A percentile compares a stretch with the other conserved stretches of the same genome.
phyloP scores from a whole-genome alignment of 805 yeast species.

The Sungouiella thailandica region DNA sequence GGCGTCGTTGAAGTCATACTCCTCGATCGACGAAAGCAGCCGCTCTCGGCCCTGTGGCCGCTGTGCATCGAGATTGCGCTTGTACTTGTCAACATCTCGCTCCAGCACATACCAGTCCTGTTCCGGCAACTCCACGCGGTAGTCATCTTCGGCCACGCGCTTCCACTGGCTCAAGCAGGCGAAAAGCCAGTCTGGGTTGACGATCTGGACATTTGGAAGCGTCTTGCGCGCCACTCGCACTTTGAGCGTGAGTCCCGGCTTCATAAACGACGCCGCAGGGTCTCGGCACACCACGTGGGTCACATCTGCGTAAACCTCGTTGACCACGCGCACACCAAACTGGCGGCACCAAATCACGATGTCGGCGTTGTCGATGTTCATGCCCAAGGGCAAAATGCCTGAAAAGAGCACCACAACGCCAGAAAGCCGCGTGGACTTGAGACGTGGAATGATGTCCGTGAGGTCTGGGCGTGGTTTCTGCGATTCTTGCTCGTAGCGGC shows the following conservation, averaged over 20 bases:
- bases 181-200: conserved; percentile 89
- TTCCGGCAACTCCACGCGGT: conserved; percentile 44
- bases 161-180: conserved; percentile 79
- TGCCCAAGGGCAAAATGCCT: conserved; percentile 86
- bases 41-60: conserved; percentile 24
- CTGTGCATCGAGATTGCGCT: conserved; percentile 23
- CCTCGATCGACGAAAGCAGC: conserved; percentile 28
- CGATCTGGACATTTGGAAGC: conserved; percentile 65
- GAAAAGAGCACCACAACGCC: conserved; percentile 74
- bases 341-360: conserved; percentile 89
- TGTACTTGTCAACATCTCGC: conserved; percentile 42
- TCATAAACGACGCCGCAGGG: conserved; percentile 39
- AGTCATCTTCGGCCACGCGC: conserved; percentile 58
- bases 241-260: conserved; percentile 58
- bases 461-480: conserved; percentile 49
- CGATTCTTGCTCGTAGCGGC: conserved; percentile 5
- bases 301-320: conserved; percentile 61
- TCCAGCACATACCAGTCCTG: conserved; percentile 40
- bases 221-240: conserved; percentile 71
- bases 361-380: conserved; percentile 67
- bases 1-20: conserved; percentile 37
- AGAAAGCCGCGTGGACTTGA: conserved; percentile 64
- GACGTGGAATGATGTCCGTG: conserved; percentile 62
- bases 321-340: conserved; percentile 82
- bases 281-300: conserved; percentile 87